These are phyloP conservation scores for Mallotus nudiflorus DNA, from an alignment of 345 rosid genomes.

Conservation along the genomic window DNA sequence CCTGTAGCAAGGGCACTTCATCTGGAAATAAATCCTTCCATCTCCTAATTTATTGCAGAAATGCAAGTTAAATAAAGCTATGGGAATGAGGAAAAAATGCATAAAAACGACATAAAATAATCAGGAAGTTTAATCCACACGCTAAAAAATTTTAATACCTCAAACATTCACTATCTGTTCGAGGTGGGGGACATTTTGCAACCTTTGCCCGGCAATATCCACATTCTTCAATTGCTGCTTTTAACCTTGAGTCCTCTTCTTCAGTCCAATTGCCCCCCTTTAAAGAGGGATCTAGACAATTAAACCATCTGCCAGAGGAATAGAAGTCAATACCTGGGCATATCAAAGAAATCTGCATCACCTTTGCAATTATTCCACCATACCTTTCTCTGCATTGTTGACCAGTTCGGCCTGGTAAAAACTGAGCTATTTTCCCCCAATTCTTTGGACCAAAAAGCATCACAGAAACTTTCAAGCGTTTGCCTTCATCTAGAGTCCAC, in stretches of 20 bases:
- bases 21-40: slow-evolving; percentile 74
- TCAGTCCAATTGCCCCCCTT: slow-evolving; percentile 62
- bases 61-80: not conserved
- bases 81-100: not conserved
- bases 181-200: slow-evolving; percentile 55
- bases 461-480: slow-evolving; percentile 73
- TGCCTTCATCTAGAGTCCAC: slow-evolving; percentile 67
- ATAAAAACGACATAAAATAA: not conserved
- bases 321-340: slow-evolving; percentile 12
- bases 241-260: slow-evolving; percentile 71
- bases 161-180: slow-evolving; percentile 83
- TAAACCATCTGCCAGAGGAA: slow-evolving; percentile 65
- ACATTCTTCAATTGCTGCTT: slow-evolving; percentile 57
- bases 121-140: not conserved
- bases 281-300: slow-evolving; percentile 72
- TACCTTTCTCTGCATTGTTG: slow-evolving; percentile 89
- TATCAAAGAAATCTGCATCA: slow-evolving; percentile 14
- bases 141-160: slow-evolving; percentile 44
- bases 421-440: slow-evolving; percentile 76
- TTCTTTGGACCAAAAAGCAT: slow-evolving; percentile 75
- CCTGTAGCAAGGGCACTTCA: slow-evolving; percentile 57
- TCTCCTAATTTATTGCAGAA: slow-evolving; percentile 49
- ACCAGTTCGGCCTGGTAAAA: slow-evolving; percentile 82
- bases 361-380: not conserved
- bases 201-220: slow-evolving; percentile 79